These are phyloP conservation scores for Aspergillus pseudoglaucus DNA, from an alignment of 2,329 filamentous ascomycete genomes.

Conservation along the genomic window DNA sequence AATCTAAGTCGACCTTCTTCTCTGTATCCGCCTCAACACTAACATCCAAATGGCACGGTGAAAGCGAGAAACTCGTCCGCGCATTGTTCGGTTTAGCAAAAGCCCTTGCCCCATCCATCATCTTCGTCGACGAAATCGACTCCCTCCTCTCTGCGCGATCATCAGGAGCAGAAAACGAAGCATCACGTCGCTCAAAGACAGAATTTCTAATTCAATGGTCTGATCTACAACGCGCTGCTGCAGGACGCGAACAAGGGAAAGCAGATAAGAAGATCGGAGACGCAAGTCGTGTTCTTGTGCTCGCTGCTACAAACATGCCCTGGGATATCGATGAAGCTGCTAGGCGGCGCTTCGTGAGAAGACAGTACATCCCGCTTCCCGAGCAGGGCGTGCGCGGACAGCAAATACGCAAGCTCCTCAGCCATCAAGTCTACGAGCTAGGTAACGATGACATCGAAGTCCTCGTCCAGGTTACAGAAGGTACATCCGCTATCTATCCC, in stretches of 20 bases:
- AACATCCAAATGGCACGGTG: slow-evolving; percentile 92
- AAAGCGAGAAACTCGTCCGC: slow-evolving; percentile 91
- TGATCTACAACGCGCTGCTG: slow-evolving; percentile 83
- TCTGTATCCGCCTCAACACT: slow-evolving; percentile 91
- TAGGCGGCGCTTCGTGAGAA: slow-evolving; percentile 77
- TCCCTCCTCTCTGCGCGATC: slow-evolving; percentile 80
- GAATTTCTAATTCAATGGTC: slow-evolving; percentile 98
- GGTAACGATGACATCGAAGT: slow-evolving; percentile 63
- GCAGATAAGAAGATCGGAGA: slow-evolving; percentile 69
- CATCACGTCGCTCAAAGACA: slow-evolving; percentile 88
- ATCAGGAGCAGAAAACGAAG: slow-evolving; percentile 76
- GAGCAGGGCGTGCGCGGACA: slow-evolving; percentile 72
- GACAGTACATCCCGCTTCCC: slow-evolving; percentile 93
- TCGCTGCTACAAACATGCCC: slow-evolving; percentile 91
- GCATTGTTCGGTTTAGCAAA: slow-evolving; percentile 89
- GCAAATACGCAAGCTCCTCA: slow-evolving; percentile 72
- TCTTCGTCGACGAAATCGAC: slow-evolving; percentile 98
- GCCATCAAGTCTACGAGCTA: slow-evolving; percentile 80
- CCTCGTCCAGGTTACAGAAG: slow-evolving; percentile 76
- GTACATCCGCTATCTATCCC: slow-evolving; percentile 39
- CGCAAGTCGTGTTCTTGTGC: slow-evolving; percentile 78
- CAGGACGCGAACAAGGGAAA: slow-evolving; percentile 61
- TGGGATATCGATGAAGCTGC: slow-evolving; percentile 98
- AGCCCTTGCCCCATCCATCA: slow-evolving; percentile 83
- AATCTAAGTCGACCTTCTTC: slow-evolving; percentile 92